Evolutionary conservation across 257 asterid genomes (phyloP), one percentile per base, ranked within the genome.

Genomic region (Scutellaria minor): DNA sequence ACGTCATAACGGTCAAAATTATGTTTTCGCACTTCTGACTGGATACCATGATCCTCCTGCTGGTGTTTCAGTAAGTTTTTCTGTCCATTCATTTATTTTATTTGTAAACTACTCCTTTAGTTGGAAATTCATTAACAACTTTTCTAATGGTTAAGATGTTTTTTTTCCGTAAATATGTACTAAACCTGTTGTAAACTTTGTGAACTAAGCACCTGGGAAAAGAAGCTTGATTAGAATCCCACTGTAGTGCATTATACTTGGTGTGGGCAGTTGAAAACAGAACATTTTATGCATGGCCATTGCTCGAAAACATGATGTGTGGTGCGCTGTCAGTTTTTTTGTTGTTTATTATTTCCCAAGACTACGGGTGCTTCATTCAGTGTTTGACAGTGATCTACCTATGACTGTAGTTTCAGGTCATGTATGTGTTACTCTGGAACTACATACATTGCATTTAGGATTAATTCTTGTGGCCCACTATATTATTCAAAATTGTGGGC

Each of bases 31-130:
- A 22, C 96, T 88, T 71, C 79, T 88, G 44, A 88, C 96, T 58
- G 96, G 96, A 64, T 88, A 88, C 74, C 96, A 76, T 42, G 96
- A 88, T 62, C 96, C 96, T 70, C 96, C 96, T 70, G 93, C 96
- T 61, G 96, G 96, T 54, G 75, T 89, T 73, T 73, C 93, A 5
- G 96, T 89, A 82, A 85, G 92, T 82, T 66, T 61, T 72, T 75
- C 71, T 52, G 15, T 24, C 64, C 13, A 24, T 64, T 57, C 24
- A 7, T 71, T 69, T 31, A 11, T 70, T 73, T 68, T 58, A 48
- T 46, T 57, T 47, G 7, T 7, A 22, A 56, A 41, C 9, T 42
- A 7, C 54, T 62, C 14, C 48, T 13, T 18, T 64, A 15, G 71
- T 53, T 52, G 62, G 35, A 10, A 27, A 20, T 15, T 66, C 62